Base-by-base conservation (phyloP, 345 rosid genomes). In the Melastoma malabathricum region DNA sequence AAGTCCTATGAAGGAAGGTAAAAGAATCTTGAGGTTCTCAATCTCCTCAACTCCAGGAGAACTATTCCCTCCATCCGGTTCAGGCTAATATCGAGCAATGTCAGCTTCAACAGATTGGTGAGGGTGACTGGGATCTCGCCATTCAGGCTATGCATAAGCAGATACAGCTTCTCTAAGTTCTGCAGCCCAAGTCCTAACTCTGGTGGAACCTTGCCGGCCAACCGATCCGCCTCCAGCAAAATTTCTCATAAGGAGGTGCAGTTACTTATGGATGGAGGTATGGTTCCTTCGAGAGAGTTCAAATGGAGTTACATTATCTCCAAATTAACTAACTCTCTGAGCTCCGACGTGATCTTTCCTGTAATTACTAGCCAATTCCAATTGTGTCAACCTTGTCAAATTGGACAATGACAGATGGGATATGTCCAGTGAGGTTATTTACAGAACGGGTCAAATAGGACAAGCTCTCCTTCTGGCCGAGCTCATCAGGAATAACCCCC, bases 21-120 rank as follows among this genome's bases (percentile, higher is more conserved):
- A 34, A n/a, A 51, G 56, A 15, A 43, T 50, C 56, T 51, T 25
- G 18, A 59, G 63, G 29, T 59, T 59, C 50, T 59, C 29, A 59
- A 8, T 18, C 38, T 59, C 43, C 63, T 55, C 41, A 51, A 31
- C 41, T 59, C 56, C 15, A 12, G 17, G 9, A 56, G 63, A 16
- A 45, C 63, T 27, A 45, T 50, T 18, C 63, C 63, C 43, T 23
- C 56, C 0, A 59, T 44, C 10, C 18, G 15, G 43, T 59, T 59
- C 10, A 50, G 0, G 29, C 63, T 59, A 13, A 59, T 14, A 51
- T 59, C 63, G 10, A 59, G 56, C 63, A 59, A 27, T 6, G 41
- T 44, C 41, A 59, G 18, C 13, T 18, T 55, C 9, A 56, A 59
- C 43, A 59, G 55, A 51, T 51, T 51, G 18, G 63, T 25, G 6